Base-by-base conservation (phyloP, 73 alveolate genomes). In the Paramecium octaurelia region DNA sequence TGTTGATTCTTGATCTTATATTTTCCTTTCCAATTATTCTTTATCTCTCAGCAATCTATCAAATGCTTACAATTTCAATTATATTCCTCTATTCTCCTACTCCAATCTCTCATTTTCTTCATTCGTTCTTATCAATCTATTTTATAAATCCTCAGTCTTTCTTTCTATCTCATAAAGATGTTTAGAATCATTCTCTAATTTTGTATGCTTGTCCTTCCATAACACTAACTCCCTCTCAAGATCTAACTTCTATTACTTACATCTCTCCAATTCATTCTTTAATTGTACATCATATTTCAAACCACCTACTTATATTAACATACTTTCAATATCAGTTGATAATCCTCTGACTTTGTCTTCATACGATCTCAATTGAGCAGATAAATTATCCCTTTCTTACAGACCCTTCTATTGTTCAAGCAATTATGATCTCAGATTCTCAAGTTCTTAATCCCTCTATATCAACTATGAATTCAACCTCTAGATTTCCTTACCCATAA, bases 61-160 rank as follows among this genome's bases (percentile, higher is more conserved):
- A 43, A 44, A 80, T 42, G 76, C 91, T 80, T 80, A 80, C 27
- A 80, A 80, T 46, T 80, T 80, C n/a, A 80, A 80, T 48, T 80
- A 46, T 80, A 80, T 80, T 80, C 91, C 91, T 8, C 91, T 80
- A 80, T 80, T 80, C 38, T 80, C 91, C 18, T 80, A 80, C 18
- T 80, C 91, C n/a, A 80, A 80, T 80, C 91, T 21, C 38, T 80
- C 91, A 80, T 80, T 80, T 48, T 80, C 91, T 24, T 80, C 91
- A 42, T n/a, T 80, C 4, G 76, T 48, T 80, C 91, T 80, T 20
- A 80, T 80, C 4, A 80, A 24, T 46, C 91, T 80, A 23, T 42
- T 42, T 48, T 80, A 14, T 20, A 31, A 80, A 80, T 80, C 91
- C 8, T 80, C 43, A 8, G 46, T 42, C 29, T 80, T 80, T 44